A percentile compares a stretch with the other conserved stretches of the same genome.
Conservation (phyloP, 2,329 filamentous ascomycete genomes). For the Pseudogymnoascus sp. region DNA sequence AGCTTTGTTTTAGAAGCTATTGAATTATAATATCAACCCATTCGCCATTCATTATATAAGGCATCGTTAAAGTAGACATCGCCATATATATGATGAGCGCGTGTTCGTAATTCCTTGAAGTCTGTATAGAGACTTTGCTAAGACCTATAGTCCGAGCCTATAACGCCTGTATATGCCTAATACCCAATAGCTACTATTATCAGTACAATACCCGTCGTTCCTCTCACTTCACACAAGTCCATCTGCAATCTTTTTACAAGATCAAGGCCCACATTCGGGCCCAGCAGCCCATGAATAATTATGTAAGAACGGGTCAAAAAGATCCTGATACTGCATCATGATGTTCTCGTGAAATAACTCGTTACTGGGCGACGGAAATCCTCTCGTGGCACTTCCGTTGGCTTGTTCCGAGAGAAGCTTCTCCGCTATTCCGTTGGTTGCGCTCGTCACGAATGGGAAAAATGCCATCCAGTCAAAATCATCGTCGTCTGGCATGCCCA, state of each 20-base stretch:
- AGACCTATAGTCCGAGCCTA: not conserved
- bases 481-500: constrained; percentile 11
- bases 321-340: constrained; percentile 22
- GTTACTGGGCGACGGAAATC: constrained; percentile 19
- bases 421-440: constrained; percentile 27
- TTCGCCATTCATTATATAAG: not conserved
- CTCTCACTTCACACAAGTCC: too few relatives aligned
- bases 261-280: not conserved
- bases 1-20: not conserved
- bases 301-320: constrained; percentile 19
- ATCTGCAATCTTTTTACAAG: not conserved
- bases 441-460: constrained; percentile 30
- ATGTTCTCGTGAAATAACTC: constrained; percentile 21
- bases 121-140: not conserved
- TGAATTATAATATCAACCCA: not conserved
- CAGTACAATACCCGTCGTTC: not conserved
- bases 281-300: not conserved
- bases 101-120: not conserved
- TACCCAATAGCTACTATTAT: not conserved
- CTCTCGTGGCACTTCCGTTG: constrained; percentile 16
- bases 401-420: constrained; percentile 21
- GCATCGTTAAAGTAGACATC: not conserved
- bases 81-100: not conserved
- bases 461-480: constrained; percentile 29
- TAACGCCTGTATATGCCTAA: not conserved